A percentile compares a stretch with the other conserved stretches of the same genome.
phyloP scores from a whole-genome alignment of 2,329 filamentous ascomycete genomes.

The Alternaria triticimaculans region DNA sequence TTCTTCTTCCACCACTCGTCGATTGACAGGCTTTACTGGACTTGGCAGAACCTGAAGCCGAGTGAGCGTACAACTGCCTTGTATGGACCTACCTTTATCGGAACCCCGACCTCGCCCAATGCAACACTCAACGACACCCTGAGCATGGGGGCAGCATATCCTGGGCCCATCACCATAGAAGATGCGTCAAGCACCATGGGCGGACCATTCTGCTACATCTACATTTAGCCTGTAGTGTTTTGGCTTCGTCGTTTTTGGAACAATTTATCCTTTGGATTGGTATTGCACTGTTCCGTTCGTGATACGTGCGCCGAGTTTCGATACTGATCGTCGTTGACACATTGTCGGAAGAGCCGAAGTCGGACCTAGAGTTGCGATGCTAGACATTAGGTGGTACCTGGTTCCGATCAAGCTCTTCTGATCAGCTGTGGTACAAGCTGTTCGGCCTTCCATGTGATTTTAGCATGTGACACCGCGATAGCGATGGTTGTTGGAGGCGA shows the following conservation, averaged over 20 bases:
- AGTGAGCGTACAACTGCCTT: conserved; percentile 47
- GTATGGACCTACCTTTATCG: conserved; percentile 50
- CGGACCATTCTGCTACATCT: conserved; percentile 56
- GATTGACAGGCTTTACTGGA: conserved; percentile 53
- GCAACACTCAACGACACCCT: conserved; percentile 53
- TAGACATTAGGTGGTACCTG: background rate
- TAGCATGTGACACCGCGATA: background rate
- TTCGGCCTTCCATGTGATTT: background rate
- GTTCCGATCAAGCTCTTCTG: background rate
- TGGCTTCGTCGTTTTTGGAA: background rate
- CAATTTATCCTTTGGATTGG: background rate
- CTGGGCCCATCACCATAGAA: conserved; percentile 41
- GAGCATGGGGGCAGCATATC: conserved; percentile 47
- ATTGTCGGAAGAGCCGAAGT: background rate
- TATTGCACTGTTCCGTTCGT: background rate
- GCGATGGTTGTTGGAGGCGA: background rate
- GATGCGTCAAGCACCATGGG: conserved; percentile 52
- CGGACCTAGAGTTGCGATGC: background rate
- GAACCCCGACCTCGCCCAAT: conserved; percentile 51
- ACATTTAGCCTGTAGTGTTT: conserved; percentile 29
- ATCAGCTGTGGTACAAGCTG: background rate
- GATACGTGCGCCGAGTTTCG: background rate
- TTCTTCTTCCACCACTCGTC: conserved; percentile 54
- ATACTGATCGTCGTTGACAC: background rate
- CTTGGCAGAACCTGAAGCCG: conserved; percentile 56